These are phyloP conservation scores for Lactifluus volemus DNA, from an alignment of 768 basidiomycete genomes.

Conservation along the genomic window DNA sequence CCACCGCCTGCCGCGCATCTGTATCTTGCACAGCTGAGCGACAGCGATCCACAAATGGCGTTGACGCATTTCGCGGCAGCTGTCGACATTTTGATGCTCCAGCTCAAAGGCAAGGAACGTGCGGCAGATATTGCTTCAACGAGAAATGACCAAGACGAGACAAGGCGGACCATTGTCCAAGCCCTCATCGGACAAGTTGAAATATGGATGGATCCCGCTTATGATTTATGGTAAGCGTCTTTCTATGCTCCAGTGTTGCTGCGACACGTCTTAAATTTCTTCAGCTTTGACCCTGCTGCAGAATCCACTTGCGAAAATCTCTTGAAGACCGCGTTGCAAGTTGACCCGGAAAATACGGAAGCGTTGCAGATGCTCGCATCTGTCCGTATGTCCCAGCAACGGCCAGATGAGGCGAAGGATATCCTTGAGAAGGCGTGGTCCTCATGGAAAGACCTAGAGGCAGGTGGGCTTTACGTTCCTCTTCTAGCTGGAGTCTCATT, in stretches of 20 bases:
- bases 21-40: slow-evolving; percentile 80
- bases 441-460: slow-evolving; percentile 61
- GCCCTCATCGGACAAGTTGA: slow-evolving; percentile 86
- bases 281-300: slow-evolving; percentile 73
- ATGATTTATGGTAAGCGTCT: slow-evolving; percentile 69
- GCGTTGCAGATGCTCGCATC: slow-evolving; percentile 75
- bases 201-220: slow-evolving; percentile 90
- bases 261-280: neutral
- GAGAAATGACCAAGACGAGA: slow-evolving; percentile 44
- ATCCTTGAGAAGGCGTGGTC: slow-evolving; percentile 62
- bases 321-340: slow-evolving; percentile 59
- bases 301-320: slow-evolving; percentile 76
- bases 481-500: neutral
- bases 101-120: slow-evolving; percentile 69
- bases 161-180: slow-evolving; percentile 60
- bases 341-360: slow-evolving; percentile 70
- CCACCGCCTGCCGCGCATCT: slow-evolving; percentile 74
- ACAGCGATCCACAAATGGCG: slow-evolving; percentile 65
- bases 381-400: slow-evolving; percentile 81
- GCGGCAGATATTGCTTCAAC: slow-evolving; percentile 32
- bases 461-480: slow-evolving; percentile 27
- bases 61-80: slow-evolving; percentile 75
- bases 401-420: slow-evolving; percentile 71
- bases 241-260: neutral
- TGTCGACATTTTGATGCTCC: slow-evolving; percentile 54